Base-by-base conservation (phyloP, 345 rosid genomes). In the Noccaea bulbosa region DNA sequence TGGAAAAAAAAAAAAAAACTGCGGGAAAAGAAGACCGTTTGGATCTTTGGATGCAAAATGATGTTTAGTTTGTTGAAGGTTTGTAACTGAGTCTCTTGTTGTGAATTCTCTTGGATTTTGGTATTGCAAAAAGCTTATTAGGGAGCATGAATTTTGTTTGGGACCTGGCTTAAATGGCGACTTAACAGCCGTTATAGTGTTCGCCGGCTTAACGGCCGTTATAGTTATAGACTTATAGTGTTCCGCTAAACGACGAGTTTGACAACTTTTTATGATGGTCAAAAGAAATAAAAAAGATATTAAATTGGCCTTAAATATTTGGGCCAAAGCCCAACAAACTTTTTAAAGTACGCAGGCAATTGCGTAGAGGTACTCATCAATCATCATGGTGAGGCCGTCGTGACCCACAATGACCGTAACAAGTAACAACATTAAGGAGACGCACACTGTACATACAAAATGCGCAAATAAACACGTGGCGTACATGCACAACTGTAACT, bases 11-110 rank as follows among this genome's bases (percentile, higher is more conserved):
- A 27, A 27, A 27, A 27, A 27, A 27, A 2, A 9, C 49, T 54
- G 52, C 3, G 49, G 11, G 14, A 35, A 33, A 0, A 8, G 9
- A 56, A 55, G 14, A 20, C 16, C 17, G 34, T 59, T 41, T n/a
- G 65, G 43, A 41, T 59, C 20, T 24, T 35, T 37, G 5, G 44
- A 27, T 56, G 37, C 32, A 37, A 41, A 60, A 27, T 62, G 22
- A 62, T 62, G 68, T 47, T 30, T 63, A 6, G 40, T 30, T 63
- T 63, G 54, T 16, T 65, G 59, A 65, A 51, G 11, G 11, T 58
- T 65, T 65, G 70, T 50, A 12, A 15, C 9, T 9, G 24, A 37
- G 2, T 50, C 37, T 49, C 47, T 49, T 37, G 47, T 65, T 40
- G 7, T 39, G 20, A 40, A 50, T 50, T 30, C 11, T 32, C 35